Evolutionary conservation across 495 filamentous ascomycete genomes (phyloP).

Genomic region (Penicillium simplicissimum): DNA sequence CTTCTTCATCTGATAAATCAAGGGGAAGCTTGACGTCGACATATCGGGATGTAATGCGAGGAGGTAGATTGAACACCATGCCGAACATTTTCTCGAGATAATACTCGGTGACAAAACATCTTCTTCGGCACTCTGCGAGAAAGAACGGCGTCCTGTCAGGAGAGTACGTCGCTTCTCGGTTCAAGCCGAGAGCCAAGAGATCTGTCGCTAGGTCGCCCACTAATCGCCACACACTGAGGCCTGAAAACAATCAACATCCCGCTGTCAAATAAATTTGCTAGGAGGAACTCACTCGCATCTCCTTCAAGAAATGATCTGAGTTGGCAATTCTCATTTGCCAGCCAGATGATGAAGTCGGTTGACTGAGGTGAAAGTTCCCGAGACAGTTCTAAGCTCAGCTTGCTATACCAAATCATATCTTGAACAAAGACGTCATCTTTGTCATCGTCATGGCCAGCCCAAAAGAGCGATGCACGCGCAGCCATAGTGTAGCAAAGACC

Average conservation of each 20-base stretch:
- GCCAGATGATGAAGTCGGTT: slow-evolving; percentile 22
- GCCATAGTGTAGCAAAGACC: slow-evolving; percentile 23
- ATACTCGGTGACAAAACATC: slow-evolving; percentile 19
- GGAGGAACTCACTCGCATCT: slow-evolving; percentile 21
- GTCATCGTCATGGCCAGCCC: slow-evolving; percentile 5
- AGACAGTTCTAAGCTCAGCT: slow-evolving; percentile 16
- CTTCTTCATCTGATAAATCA: slow-evolving; percentile 19
- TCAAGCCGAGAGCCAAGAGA: slow-evolving; percentile 22
- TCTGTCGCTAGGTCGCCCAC: slow-evolving; percentile 24
- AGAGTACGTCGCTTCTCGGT: slow-evolving; percentile 25
- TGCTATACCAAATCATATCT: slow-evolving; percentile 23
- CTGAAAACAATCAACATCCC: slow-evolving; percentile 13
- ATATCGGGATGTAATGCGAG: slow-evolving; percentile 22
- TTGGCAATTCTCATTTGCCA: slow-evolving; percentile 22
- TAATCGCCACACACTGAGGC: slow-evolving; percentile 22
- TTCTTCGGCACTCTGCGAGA: slow-evolving; percentile 22
- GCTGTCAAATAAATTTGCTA: neutral
- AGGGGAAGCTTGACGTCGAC: slow-evolving; percentile 22
- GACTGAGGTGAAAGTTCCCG: slow-evolving; percentile 23
- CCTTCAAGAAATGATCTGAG: slow-evolving; percentile 20
- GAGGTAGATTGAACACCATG: slow-evolving; percentile 21
- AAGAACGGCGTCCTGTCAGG: slow-evolving; percentile 20
- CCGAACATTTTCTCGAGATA: slow-evolving; percentile 27
- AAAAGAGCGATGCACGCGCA: slow-evolving; percentile 17
- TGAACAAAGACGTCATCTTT: slow-evolving; percentile 12